A percentile compares a stretch with the other conserved stretches of the same genome.
phyloP scores from a whole-genome alignment of 2,329 filamentous ascomycete genomes.

The Ceratocystiopsis sp. region DNA sequence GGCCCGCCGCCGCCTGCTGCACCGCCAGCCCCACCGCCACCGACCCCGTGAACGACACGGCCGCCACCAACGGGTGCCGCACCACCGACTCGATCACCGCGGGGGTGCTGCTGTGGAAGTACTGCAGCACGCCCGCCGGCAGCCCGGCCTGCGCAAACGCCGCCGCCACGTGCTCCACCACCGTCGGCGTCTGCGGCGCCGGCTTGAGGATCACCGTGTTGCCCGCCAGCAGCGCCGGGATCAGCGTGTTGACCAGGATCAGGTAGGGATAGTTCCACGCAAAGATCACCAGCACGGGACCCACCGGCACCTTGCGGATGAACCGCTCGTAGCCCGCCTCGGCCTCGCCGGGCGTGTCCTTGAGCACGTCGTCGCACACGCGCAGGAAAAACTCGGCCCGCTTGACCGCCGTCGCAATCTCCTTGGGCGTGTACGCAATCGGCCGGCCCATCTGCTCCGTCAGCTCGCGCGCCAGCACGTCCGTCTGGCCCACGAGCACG shows the following conservation, averaged over 20 bases:
- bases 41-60: slow-evolving; percentile 88
- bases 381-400: slow-evolving; percentile 74
- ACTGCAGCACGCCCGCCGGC: slow-evolving; percentile 70
- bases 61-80: slow-evolving; percentile 55
- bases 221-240: slow-evolving; percentile 79
- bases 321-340: slow-evolving; percentile 84
- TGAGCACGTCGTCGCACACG: slow-evolving; percentile 61
- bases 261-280: slow-evolving; percentile 96
- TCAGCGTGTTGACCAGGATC: slow-evolving; percentile 78
- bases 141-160: slow-evolving; percentile 69
- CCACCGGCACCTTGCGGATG: slow-evolving; percentile 75
- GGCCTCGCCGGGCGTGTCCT: slow-evolving; percentile 64
- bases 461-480: slow-evolving; percentile 68
- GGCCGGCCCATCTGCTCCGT: slow-evolving; percentile 93
- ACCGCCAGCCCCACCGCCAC: slow-evolving; percentile 76
- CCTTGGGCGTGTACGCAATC: slow-evolving; percentile 69
- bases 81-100: slow-evolving; percentile 62
- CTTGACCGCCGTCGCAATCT: slow-evolving; percentile 72
- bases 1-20: slow-evolving; percentile 67
- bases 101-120: slow-evolving; percentile 76
- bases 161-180: slow-evolving; percentile 66
- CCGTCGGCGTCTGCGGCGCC: slow-evolving; percentile 84
- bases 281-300: slow-evolving; percentile 77
- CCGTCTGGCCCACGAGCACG: slow-evolving; percentile 50
- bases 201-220: slow-evolving; percentile 91